Conservation (phyloP, 2,329 filamentous ascomycete species). For the Nothopassalora personata region DNA sequence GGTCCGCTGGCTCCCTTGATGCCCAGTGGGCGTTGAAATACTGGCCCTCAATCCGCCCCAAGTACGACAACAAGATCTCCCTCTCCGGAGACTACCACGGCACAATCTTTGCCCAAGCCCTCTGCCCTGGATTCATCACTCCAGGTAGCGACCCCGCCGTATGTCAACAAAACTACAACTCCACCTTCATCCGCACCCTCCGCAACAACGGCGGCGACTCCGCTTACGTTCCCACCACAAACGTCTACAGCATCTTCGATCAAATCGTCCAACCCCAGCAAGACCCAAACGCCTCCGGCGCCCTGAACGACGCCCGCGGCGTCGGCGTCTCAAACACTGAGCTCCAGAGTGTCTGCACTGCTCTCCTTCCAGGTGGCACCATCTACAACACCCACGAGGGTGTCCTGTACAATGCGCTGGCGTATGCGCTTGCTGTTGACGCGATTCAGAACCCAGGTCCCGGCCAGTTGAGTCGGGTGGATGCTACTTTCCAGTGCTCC, state of each 20-base stretch:
- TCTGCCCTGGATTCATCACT: conserved; percentile 27
- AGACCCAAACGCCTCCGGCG: conserved; percentile 45
- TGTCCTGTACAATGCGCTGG: conserved; percentile 45
- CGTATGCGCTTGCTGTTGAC: conserved; percentile 41
- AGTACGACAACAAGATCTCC: conserved; percentile 46
- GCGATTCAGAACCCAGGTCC: conserved; percentile 45
- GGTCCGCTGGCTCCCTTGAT: conserved; percentile 51
- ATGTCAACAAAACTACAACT: conserved; percentile 45
- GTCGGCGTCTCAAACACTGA: conserved; percentile 49
- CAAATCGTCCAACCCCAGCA: conserved; percentile 49
- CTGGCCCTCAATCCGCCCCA: conserved; percentile 47
- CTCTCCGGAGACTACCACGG: conserved; percentile 51
- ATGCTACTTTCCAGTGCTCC: conserved; percentile 36
- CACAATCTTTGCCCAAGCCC: conserved; percentile 36
- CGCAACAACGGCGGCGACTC: conserved; percentile 44
- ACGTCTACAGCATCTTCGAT: conserved; percentile 47
- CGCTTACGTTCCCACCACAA: conserved; percentile 52
- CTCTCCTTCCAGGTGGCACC: conserved; percentile 34
- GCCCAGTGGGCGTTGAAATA: conserved; percentile 55
- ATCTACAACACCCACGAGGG: conserved; percentile 46
- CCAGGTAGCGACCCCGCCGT: conserved; percentile 36
- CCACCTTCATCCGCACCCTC: conserved; percentile 41
- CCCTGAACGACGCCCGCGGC: conserved; percentile 36
- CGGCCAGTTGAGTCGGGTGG: conserved; percentile 35
- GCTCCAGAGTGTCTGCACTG: conserved; percentile 41